These are phyloP conservation scores for Claviceps sorghi DNA, from an alignment of 2,329 filamentous ascomycete genomes.

Conservation along the genomic window DNA sequence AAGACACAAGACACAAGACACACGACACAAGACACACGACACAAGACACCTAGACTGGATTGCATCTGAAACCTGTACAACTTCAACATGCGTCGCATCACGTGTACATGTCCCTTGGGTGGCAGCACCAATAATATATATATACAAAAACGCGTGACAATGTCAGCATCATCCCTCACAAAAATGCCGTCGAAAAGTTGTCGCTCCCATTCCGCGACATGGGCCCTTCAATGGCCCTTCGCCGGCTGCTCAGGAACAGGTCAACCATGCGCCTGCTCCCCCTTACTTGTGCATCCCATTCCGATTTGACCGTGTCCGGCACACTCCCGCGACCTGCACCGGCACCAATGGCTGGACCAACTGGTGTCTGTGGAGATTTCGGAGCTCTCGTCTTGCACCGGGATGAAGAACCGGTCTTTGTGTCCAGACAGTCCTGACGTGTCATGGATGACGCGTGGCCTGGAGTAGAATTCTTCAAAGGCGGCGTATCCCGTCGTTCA, in stretches of 20 bases:
- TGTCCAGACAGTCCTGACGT: conserved; percentile 9
- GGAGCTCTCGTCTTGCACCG: conserved; percentile 3
- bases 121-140: conserved; percentile 1
- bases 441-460: conserved; percentile 10
- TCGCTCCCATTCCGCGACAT: conserved; percentile 11
- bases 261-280: conserved; percentile 40
- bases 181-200: conserved; percentile 18
- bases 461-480: conserved; percentile 17
- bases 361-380: conserved; percentile 1
- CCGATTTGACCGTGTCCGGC: conserved; percentile 3
- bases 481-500: conserved; percentile 7
- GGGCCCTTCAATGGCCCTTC: conserved; percentile 25
- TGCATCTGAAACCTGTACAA: too few species aligned
- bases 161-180: conserved; percentile 10
- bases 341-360: not conserved
- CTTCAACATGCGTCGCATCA: not conserved
- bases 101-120: not conserved
- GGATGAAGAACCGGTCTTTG: conserved; percentile 10
- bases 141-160: not conserved
- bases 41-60: too few species aligned
- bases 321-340: not conserved
- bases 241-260: conserved; percentile 35
- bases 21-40: too few species aligned
- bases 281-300: conserved; percentile 20
- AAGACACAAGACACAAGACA: too few species aligned